Evolutionary conservation across 345 rosid species (phyloP).

Genomic region (Crucihimalaya himalaica): DNA sequence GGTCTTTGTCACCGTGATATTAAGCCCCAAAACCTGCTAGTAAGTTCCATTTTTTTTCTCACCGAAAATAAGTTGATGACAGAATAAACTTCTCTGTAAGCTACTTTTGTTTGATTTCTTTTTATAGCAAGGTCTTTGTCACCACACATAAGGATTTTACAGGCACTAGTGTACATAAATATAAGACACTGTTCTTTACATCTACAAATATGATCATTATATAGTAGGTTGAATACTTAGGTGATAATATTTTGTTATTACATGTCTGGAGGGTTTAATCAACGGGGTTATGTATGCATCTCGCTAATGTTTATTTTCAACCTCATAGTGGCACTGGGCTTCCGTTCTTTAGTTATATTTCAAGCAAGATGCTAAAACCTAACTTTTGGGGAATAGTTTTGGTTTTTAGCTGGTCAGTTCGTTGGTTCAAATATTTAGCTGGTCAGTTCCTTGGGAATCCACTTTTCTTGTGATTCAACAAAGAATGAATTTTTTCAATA

Average conservation of each 20-base stretch:
- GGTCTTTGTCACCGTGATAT: constrained; percentile 88
- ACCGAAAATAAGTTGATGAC: neutral
- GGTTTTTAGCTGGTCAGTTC: constrained; percentile 1
- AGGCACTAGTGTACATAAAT: neutral
- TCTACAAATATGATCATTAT: neutral
- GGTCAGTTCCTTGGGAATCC: neutral
- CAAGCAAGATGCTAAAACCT: neutral
- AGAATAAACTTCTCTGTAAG: neutral
- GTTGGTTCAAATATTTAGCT: neutral
- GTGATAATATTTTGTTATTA: neutral
- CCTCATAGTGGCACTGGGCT: neutral
- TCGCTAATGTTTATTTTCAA: neutral
- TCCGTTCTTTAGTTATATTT: neutral
- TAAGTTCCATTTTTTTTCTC: constrained; percentile 37
- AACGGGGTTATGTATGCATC: neutral
- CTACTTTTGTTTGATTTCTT: constrained; percentile 5
- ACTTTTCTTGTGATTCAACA: neutral
- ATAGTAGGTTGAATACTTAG: neutral
- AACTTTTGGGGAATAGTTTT: neutral
- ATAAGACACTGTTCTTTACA: neutral
- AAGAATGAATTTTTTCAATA: neutral
- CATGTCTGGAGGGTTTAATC: neutral
- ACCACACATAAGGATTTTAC: neutral
- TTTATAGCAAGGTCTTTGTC: neutral
- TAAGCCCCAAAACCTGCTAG: constrained; percentile 85